Conservation (phyloP, 768 basidiomycete species). For the Tricholoma matsutake region DNA sequence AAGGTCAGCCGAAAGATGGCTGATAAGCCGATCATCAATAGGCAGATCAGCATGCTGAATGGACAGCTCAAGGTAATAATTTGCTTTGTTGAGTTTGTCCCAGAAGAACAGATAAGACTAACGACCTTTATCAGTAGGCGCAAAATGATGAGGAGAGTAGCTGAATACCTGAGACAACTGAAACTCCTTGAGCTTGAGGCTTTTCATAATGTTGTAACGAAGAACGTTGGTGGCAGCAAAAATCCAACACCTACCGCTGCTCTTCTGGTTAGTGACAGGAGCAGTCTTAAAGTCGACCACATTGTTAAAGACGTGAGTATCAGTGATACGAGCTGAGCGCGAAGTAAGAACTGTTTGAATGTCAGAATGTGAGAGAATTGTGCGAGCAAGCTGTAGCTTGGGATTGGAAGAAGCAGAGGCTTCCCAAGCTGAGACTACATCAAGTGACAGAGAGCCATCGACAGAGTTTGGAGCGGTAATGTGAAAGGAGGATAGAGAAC, state of each 20-base stretch:
- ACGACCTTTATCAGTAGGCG: not conserved
- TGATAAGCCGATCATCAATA: constrained; percentile 80
- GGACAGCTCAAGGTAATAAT: constrained; percentile 87
- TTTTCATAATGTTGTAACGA: constrained; percentile 81
- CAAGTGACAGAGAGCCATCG: constrained; percentile 58
- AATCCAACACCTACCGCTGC: constrained; percentile 91
- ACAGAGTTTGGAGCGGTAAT: constrained; percentile 42
- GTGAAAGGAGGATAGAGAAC: constrained; percentile 28
- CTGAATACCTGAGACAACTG: constrained; percentile 75
- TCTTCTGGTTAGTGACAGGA: constrained; percentile 85
- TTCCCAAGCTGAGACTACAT: constrained; percentile 70
- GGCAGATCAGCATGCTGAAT: constrained; percentile 80
- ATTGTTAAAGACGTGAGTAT: constrained; percentile 81
- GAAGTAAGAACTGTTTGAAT: constrained; percentile 61
- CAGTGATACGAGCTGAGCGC: constrained; percentile 57
- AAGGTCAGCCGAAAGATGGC: constrained; percentile 69
- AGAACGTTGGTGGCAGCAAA: constrained; percentile 90
- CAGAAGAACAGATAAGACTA: constrained; percentile 93
- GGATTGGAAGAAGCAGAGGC: constrained; percentile 46
- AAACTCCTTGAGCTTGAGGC: constrained; percentile 82
- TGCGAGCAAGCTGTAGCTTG: constrained; percentile 72
- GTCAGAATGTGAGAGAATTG: constrained; percentile 68
- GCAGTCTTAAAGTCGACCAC: constrained; percentile 76
- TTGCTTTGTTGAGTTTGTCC: constrained; percentile 93
- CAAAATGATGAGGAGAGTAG: not conserved